Base-by-base conservation (phyloP, 495 filamentous ascomycete genomes). In the Penicillium coffeae region DNA sequence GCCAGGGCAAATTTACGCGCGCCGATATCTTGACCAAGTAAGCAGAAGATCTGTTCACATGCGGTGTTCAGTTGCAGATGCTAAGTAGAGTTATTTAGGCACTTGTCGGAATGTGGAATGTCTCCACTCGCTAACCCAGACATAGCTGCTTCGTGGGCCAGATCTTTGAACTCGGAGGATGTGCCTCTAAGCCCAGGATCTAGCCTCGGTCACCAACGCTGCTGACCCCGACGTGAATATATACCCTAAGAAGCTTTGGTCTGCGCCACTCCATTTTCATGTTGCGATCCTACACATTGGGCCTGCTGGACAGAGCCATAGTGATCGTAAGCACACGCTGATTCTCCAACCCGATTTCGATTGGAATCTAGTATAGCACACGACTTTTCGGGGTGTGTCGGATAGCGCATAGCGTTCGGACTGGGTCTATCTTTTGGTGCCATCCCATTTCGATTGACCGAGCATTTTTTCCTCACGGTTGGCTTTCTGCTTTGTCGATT, bases 1-100 rank as follows among this genome's bases (percentile, higher is more conserved):
- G 55, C 30, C 21, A 39, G 1, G 34, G 35, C 18, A 34, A 45
- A 3, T 55, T 55, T 33, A 18, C 40, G 16, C 39, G 55, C 30
- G 15, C n/a, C n/a, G 51, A 59, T 21, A 19, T 32, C 9, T 25
- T 59, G 34, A 30, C 13, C 1, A 59, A 46, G 55, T 59, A 14
- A 52, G 42, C 16, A 9, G 4, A 10, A 30, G 4, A 30, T 10
- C 25, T 30, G 3, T 14, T 18, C 12, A 4, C 6, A 1, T 1
- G 16, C n/a, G n/a, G 10, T 44, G 4, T 34, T 14, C 5, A n/a
- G 15, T 4, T 22, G 13, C 3, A 14, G 12, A 27, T 39, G 35
- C 53, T 56, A 40, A 57, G n/a, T 1, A 7, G 15, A n/a, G 13
- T 27, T 14, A 7, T 1, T 12, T 45, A 58, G 55, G 16, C 55